Percentiles rank a stretch among this genome's conserved stretches.
phyloP scores from a whole-genome alignment of 495 filamentous ascomycete species.

The Penicillium bovifimosum region DNA sequence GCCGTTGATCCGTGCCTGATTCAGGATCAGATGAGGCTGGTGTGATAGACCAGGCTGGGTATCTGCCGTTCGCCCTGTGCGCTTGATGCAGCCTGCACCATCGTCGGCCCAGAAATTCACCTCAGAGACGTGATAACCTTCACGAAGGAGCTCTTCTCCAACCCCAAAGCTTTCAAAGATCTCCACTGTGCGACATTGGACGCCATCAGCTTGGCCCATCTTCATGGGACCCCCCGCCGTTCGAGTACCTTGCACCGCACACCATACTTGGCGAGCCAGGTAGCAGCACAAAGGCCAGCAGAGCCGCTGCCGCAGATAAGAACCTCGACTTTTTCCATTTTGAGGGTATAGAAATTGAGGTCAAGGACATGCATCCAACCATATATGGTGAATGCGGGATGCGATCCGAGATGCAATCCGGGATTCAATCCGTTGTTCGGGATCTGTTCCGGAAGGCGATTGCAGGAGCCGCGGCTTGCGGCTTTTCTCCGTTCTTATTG shows the following conservation, averaged over 20 bases:
- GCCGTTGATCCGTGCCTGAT: constrained; percentile 69
- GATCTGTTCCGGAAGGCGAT: not conserved
- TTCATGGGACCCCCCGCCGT: constrained; percentile 53
- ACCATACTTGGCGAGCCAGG: constrained; percentile 59
- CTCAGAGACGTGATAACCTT: constrained; percentile 67
- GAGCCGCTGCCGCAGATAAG: constrained; percentile 65
- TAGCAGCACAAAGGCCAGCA: constrained; percentile 62
- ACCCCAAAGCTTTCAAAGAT: constrained; percentile 76
- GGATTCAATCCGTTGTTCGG: too few relatives aligned
- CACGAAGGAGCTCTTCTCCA: constrained; percentile 61
- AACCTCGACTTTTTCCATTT: constrained; percentile 42
- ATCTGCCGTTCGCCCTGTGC: constrained; percentile 53
- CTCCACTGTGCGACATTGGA: constrained; percentile 76
- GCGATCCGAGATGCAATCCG: constrained; percentile 12
- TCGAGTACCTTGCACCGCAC: constrained; percentile 62
- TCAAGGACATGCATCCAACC: constrained; percentile 3
- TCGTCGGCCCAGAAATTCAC: constrained; percentile 55
- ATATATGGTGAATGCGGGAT: constrained; percentile 17
- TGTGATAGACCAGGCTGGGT: constrained; percentile 60
- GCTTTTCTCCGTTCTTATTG: not conserved
- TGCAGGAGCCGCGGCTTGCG: not conserved
- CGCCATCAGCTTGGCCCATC: constrained; percentile 74
- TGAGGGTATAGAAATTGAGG: not conserved
- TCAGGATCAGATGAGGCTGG: constrained; percentile 69
- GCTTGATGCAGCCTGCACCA: constrained; percentile 40